Base-by-base conservation (phyloP, 2,329 filamentous ascomycete genomes). In the Pyrenophora teres region DNA sequence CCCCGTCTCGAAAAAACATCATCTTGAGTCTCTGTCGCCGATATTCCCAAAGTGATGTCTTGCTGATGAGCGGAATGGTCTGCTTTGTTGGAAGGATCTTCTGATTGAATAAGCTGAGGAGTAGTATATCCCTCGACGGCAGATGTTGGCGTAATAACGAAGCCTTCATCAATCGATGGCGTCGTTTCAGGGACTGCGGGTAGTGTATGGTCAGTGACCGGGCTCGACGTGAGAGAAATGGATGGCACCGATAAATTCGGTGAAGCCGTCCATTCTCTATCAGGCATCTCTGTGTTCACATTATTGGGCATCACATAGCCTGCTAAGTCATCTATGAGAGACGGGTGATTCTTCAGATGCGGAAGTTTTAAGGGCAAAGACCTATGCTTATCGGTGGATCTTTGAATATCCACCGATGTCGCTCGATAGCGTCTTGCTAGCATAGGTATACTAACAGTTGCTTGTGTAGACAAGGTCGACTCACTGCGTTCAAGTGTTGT, bases 301-400 rank as follows among this genome's bases (percentile, higher is more conserved):
- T 33, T 23, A 12, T 43, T 54, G 3, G 59, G 57, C 21, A 62
- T 31, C 4, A 70, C 57, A 43, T 54, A 67, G 2, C 53, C 45
- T 2, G 56, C 57, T n/a, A 70, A 44, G 19, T 68, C 66, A 15
- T 61, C 57, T 19, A 62, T 56, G 12, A 70, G 58, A 3, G 65
- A 68, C 1, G 61, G 45, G 13, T 65, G 59, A 16, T 52, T 59
- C 4, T 56, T 52, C 1, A 65, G 31, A 36, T 39, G 47, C 2
- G 64, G 66, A 2, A 69, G 54, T 36, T 57, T 44, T 2, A 50
- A 54, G 2, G 65, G 62, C 3, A 65, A 43, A 0, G 64, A 67
- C 3, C 40, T 46, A 39, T 64, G 57, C 32, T 50, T 65, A 6
- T 43, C 37, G 3, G 42, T 40, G 8, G 50, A 50, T 31, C 52